These are phyloP conservation scores for Fusarium bactridioides DNA, from an alignment of 2,329 filamentous ascomycete genomes.

Conservation along the genomic window DNA sequence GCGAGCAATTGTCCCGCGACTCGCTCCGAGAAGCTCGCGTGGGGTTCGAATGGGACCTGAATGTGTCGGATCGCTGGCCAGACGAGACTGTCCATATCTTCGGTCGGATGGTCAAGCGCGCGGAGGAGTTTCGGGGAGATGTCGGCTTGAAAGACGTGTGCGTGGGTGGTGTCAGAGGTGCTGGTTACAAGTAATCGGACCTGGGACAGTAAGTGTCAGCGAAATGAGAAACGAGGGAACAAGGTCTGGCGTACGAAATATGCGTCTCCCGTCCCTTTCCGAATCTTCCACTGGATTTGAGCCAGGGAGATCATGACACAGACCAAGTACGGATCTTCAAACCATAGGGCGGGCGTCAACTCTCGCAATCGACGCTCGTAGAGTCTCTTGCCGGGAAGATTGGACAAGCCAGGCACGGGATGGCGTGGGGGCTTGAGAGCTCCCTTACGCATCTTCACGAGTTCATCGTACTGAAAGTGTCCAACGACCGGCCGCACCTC, in stretches of 20 bases:
- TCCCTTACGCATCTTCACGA: fast-evolving
- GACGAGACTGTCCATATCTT: neutral
- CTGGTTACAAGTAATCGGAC: neutral
- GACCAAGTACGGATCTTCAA: neutral
- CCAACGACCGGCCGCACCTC: neutral
- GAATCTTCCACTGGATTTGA: fast-evolving
- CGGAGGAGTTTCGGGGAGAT: neutral
- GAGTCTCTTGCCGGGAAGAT: neutral
- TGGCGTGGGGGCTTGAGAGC: neutral
- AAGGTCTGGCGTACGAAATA: neutral
- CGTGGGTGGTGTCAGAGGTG: fast-evolving
- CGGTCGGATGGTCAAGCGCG: neutral
- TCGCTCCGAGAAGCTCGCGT: neutral
- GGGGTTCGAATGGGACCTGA: neutral
- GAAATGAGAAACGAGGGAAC: fast-evolving
- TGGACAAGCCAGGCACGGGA: neutral
- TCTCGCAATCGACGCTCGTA: neutral
- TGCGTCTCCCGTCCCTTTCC: fast-evolving
- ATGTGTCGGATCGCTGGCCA: neutral
- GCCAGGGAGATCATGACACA: neutral
- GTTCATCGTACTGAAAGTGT: neutral
- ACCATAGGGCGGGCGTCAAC: neutral
- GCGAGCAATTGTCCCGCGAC: neutral
- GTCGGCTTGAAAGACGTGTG: neutral
- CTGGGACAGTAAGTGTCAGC: neutral